These are phyloP conservation scores for Thermomucor indicae-seudaticae DNA, from an alignment of 371 early-diverging fungal genomes.

Conservation along the genomic window DNA sequence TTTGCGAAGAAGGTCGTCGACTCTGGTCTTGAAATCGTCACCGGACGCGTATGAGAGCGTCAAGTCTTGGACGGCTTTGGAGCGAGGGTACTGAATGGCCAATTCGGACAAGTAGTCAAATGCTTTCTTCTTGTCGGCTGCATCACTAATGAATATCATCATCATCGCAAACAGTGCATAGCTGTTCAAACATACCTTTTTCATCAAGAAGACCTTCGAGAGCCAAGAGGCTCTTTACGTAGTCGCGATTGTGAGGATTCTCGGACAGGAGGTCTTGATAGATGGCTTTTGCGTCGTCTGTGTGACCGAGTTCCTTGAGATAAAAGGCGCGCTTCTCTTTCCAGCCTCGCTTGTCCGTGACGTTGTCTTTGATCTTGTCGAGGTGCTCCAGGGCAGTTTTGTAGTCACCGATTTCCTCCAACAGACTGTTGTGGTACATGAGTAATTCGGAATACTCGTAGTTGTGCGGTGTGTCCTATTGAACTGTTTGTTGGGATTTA, in stretches of 20 bases:
- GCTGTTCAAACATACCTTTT: constrained; percentile 4
- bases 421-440: constrained; percentile 71
- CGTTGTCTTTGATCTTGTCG: constrained; percentile 59
- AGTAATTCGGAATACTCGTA: constrained; percentile 78
- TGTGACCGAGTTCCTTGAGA: constrained; percentile 60
- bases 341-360: constrained; percentile 70
- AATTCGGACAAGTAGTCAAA: constrained; percentile 55
- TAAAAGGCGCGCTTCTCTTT: constrained; percentile 74
- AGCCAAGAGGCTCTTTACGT: constrained; percentile 63
- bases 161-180: background rate
- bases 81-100: constrained; percentile 71
- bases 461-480: constrained; percentile 43
- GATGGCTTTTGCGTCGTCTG: constrained; percentile 69
- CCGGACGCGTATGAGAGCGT: constrained; percentile 75
- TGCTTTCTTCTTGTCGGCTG: constrained; percentile 15
- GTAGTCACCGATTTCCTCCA: constrained; percentile 79
- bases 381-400: constrained; percentile 75
- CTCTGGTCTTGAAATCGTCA: constrained; percentile 60
- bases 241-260: constrained; percentile 79
- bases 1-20: constrained; percentile 61
- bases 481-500: no score
- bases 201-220: constrained; percentile 38
- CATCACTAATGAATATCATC: background rate
- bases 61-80: constrained; percentile 72
- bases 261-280: constrained; percentile 71